Conservation (phyloP, 148 eudicot species). For the Diospyros lotus region DNA sequence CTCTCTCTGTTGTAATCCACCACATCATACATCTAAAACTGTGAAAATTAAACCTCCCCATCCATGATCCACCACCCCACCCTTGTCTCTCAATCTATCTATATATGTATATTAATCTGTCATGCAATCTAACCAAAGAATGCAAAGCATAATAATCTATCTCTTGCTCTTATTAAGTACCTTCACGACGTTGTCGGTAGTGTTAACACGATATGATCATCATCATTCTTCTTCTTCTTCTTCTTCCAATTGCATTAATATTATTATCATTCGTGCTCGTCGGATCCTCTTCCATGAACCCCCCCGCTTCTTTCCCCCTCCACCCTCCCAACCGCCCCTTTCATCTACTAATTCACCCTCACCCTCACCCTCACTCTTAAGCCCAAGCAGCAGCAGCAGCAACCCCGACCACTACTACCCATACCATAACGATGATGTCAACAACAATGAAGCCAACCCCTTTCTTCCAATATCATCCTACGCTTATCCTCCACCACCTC, state of each 20-base stretch:
- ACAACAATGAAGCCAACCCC: slow-evolving; percentile 22
- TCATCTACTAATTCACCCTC: not conserved
- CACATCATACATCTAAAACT: too few relatives aligned
- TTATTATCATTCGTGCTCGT: slow-evolving; percentile 13
- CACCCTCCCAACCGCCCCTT: slow-evolving; percentile 21
- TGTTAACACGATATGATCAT: too few relatives aligned
- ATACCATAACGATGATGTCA: not conserved
- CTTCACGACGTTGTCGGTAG: too few relatives aligned
- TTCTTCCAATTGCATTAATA: slow-evolving; percentile 10
- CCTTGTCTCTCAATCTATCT: too few relatives aligned
- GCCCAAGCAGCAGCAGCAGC: not conserved
- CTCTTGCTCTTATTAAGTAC: too few relatives aligned
- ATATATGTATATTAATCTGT: too few relatives aligned
- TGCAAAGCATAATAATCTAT: too few relatives aligned
- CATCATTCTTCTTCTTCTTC: not conserved
- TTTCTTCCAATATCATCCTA: slow-evolving; percentile 32
- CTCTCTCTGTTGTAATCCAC: too few relatives aligned
- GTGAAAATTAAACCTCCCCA: too few relatives aligned
- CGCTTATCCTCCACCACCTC: slow-evolving; percentile 35
- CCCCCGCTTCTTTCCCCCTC: slow-evolving; percentile 6
- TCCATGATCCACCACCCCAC: too few relatives aligned
- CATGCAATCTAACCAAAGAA: too few relatives aligned
- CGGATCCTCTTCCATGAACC: slow-evolving; percentile 26
- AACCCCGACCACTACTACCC: slow-evolving; percentile 26
- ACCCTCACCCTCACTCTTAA: not conserved